Conservation (phyloP, 2,329 filamentous ascomycete species). For the Fusarium multiceps region DNA sequence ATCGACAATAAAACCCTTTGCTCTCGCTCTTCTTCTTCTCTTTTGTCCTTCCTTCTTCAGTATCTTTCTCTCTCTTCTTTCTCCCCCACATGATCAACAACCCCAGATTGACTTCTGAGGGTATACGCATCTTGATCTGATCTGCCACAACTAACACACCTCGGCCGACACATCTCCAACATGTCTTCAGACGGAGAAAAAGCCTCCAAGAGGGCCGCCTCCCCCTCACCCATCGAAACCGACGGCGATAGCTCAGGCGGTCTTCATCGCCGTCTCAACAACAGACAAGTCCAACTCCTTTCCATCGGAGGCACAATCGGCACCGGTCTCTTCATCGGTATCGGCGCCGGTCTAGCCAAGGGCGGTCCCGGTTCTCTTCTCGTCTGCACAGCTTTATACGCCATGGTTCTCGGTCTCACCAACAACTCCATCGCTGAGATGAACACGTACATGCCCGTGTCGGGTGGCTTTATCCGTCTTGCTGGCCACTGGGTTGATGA, state of each 20-base stretch:
- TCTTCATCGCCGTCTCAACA: constrained; percentile 40
- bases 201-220: constrained; percentile 22
- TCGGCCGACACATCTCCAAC: neutral
- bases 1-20: constrained; percentile 20
- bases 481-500: constrained; percentile 39
- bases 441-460: constrained; percentile 40
- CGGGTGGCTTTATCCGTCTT: constrained; percentile 37
- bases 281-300: constrained; percentile 38
- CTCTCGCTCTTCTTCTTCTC: constrained; percentile 4
- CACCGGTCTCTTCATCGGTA: constrained; percentile 37
- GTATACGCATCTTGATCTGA: constrained; percentile 4
- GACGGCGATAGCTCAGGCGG: constrained; percentile 28
- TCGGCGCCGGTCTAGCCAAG: constrained; percentile 36
- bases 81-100: constrained; percentile 21
- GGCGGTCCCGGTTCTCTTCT: constrained; percentile 34
- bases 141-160: constrained; percentile 5
- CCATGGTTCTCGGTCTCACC: constrained; percentile 36
- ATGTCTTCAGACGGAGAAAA: constrained; percentile 38
- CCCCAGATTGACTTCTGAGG: constrained; percentile 15
- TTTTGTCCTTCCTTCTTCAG: neutral
- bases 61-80: neutral
- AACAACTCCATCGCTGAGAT: constrained; percentile 42
- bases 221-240: constrained; percentile 3
- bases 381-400: constrained; percentile 35
- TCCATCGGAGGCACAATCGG: constrained; percentile 35